These are phyloP conservation scores for Austropuccinia psidii DNA, from an alignment of 1,284 basidiomycete species.

Conservation along the genomic window DNA sequence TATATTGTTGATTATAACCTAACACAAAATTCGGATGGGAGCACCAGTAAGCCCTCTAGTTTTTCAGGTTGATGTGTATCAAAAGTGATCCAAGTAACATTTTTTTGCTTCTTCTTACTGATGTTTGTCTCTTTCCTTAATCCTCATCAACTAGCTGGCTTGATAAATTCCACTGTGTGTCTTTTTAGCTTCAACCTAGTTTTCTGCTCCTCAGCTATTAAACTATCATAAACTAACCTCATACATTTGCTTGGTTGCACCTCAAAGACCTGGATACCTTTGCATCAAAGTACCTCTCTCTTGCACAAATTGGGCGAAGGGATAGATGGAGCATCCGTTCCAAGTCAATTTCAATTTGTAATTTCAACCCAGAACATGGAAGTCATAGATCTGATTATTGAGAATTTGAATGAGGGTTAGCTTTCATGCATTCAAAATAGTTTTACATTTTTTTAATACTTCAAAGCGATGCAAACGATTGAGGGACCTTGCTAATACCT, in stretches of 20 bases:
- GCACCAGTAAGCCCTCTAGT: slow-evolving; percentile 3
- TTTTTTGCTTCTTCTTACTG: not conserved
- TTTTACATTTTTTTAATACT: not conserved
- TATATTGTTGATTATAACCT: slow-evolving; percentile 27
- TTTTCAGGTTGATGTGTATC: too few species aligned
- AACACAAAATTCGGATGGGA: slow-evolving; percentile 13
- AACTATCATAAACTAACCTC: too few species aligned
- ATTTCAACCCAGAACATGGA: slow-evolving; percentile 24
- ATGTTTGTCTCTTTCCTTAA: not conserved
- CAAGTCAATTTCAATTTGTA: slow-evolving; percentile 18
- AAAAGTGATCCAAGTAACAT: too few species aligned
- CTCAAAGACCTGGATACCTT: slow-evolving; percentile 22
- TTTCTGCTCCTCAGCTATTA: too few species aligned
- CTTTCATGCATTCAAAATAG: not conserved
- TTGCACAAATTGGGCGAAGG: slow-evolving; percentile 12
- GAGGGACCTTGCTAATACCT: not conserved
- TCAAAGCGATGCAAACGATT: not conserved
- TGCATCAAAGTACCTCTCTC: slow-evolving; percentile 24
- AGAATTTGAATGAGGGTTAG: slow-evolving; percentile 33
- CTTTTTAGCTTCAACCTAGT: too few species aligned
- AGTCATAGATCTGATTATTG: slow-evolving; percentile 31
- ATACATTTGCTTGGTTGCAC: not conserved
- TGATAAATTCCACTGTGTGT: slow-evolving; percentile 10
- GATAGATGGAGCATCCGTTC: slow-evolving; percentile 17
- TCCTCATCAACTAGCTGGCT: not conserved